These are phyloP conservation scores for Hypoxylon fuscum DNA, from an alignment of 495 filamentous ascomycete species.

Conservation along the genomic window DNA sequence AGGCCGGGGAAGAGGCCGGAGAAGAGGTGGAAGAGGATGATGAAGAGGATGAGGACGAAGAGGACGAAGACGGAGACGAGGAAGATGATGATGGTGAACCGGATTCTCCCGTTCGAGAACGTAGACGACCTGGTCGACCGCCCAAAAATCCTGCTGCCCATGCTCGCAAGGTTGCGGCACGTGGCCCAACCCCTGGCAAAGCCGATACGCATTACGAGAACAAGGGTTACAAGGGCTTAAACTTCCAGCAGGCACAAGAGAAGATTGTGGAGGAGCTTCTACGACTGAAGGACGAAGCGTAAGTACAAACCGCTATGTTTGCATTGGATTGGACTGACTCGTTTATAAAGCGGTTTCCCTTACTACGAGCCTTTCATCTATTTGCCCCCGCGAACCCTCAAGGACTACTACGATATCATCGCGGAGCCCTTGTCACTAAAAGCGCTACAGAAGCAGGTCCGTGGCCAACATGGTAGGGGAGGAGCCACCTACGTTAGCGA, in stretches of 20 bases:
- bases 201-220: conserved; percentile 62
- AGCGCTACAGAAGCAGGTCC: conserved; percentile 73
- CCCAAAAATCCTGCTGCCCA: conserved; percentile 44
- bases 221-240: conserved; percentile 68
- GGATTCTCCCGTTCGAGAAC: conserved; percentile 39
- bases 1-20: conserved; percentile 35
- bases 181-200: conserved; percentile 43
- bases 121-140: conserved; percentile 40
- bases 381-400: conserved; percentile 67
- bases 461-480: conserved; percentile 71
- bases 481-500: conserved; percentile 71
- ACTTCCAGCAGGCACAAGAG: conserved; percentile 82
- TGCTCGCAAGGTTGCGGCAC: conserved; percentile 33
- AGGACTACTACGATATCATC: conserved; percentile 83
- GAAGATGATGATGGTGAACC: conserved; percentile 50
- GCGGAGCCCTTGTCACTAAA: conserved; percentile 75
- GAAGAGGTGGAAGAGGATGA: conserved; percentile 21
- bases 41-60: conserved; percentile 30
- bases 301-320: conserved; percentile 38
- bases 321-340: conserved; percentile 17
- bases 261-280: conserved; percentile 77
- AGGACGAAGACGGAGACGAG: conserved; percentile 41
- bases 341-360: conserved; percentile 52
- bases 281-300: conserved; percentile 68
- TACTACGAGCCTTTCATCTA: conserved; percentile 73